These are phyloP conservation scores for Euphorbia lathyris DNA, from an alignment of 345 rosid species.

Conservation along the genomic window DNA sequence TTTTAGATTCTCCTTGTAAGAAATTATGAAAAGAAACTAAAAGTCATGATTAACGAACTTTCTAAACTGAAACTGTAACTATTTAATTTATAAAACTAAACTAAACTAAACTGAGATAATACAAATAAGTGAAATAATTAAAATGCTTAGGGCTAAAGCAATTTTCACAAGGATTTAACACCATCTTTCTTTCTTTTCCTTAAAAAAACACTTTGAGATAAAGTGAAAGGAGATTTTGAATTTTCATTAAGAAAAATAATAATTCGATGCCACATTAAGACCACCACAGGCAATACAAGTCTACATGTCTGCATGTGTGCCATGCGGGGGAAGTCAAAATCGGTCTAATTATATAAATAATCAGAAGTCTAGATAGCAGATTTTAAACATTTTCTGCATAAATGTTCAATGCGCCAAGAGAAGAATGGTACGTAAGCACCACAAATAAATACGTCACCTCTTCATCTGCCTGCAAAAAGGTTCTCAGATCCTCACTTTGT, in stretches of 20 bases:
- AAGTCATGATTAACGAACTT: not conserved
- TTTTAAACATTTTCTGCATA: not conserved
- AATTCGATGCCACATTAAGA: not conserved
- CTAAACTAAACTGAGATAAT: no score
- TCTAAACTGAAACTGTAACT: not conserved
- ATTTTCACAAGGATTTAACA: not conserved
- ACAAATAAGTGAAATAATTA: no score
- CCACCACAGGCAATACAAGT: not conserved
- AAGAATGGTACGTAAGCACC: not conserved
- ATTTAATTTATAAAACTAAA: no score
- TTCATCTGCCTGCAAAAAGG: slow-evolving; percentile 95
- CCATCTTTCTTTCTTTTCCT: not conserved
- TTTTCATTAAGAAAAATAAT: no score
- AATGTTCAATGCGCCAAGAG: not conserved
- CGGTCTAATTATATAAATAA: not conserved
- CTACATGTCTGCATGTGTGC: not conserved
- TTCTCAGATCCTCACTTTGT: slow-evolving; percentile 90
- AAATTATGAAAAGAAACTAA: not conserved
- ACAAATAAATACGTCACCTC: slow-evolving; percentile 45
- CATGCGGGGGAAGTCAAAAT: not conserved
- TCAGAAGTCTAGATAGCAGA: not conserved
- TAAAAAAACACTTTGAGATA: not conserved
- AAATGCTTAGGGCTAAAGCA: no score
- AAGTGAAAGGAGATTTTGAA: not conserved
- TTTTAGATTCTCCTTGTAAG: no score